Evolutionary conservation across 1,139 yeast species (phyloP), one percentile per base, ranked within the genome.

Genomic region (Geotrichum carabidarum): DNA sequence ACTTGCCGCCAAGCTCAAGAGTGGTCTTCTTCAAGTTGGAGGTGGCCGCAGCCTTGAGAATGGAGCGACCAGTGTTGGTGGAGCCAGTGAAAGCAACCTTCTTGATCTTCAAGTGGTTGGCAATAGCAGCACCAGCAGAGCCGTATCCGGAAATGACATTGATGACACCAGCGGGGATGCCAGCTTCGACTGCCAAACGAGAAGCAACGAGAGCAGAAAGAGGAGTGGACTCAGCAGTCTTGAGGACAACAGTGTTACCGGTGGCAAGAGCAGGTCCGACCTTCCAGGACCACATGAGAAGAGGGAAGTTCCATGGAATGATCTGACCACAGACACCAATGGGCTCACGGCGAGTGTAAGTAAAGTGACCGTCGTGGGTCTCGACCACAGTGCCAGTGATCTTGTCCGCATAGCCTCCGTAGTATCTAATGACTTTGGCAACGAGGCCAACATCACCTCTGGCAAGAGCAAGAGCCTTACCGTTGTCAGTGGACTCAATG

Each of bases 321-420:
- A 85, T 83, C 66, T 84, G 88, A 15, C 86, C 94, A 66, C 87
- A 83, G 27, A 86, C 91, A 32, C 94, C 94, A 62, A 74, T 78
- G 47, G 96, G 96, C 69, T 86, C 93, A 70, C 84, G 87, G 55
- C 85, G 72, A 42, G 95, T 86, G 74, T 84, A 86, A 18, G 87
- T 88, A 63, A 86, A 77, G 70, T 84, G 83, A 37, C 82, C 79
- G 63, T 77, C 78, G 50, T 66, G 68, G 59, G 84, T 75, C 60
- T 88, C 91, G 63, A 87, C 83, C 48, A 84, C 81, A 59, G 78
- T 77, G 47, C 96, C 96, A 59, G 79, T 78, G 61, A 84, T 76
- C 74, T 89, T 89, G 71, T 86, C 95, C 48, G 95, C 91, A 82
- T 87, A 84, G 51, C 96, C 96, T 27, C 93, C 95, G 69, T 80